Evolutionary conservation across 305 asterid genomes (phyloP), one percentile per base, ranked within the genome.

Genomic region (Fraxinus greggii): DNA sequence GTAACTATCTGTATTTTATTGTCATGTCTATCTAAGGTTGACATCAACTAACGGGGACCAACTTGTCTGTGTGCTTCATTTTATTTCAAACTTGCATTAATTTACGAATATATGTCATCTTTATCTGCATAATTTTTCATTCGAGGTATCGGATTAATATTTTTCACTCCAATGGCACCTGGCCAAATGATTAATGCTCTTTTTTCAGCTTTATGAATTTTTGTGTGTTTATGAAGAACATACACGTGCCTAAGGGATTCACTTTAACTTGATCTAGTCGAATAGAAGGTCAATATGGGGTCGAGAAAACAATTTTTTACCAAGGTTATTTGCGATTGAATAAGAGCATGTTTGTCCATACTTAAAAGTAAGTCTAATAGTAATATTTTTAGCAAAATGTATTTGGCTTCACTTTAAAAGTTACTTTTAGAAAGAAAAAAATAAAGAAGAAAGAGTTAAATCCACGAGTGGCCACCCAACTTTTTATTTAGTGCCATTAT

Each of bases 21-120:
- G 69, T 74, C 8, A 78, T 80, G 79, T 24, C 79, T 78, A 76
- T 79, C 84, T 75, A 76, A 17, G 80, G 79, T 38, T 85, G 83
- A 78, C 85, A 75, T 85, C 83, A 77, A 80, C 45, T 40, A 4
- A 72, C 8, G 75, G 90, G 91, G 91, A 85, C 91, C 89, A 63
- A 2, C 82, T 76, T 82, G 85, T 84, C 86, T 78, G 38, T 75
- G 79, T 78, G 35, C 48, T 75, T 38, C 23, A 33, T 61, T 77
- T 31, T 42, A 33, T 70, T 59, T 82, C 76, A 75, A 42, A 6
- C 76, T 73, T 35, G 72, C 45, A 79, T 56, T 80, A 33, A 81
- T 54, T 72, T 61, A 76, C 40, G 74, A 59, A 38, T 73, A 70
- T 65, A 15, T 45, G 76, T 29, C 79, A 35, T 70, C 23, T 78